A percentile compares a stretch with the other conserved stretches of the same genome.
Evolutionary conservation across 176 grass and related monocot genomes (phyloP).

Genomic region (Stipa capillata): DNA sequence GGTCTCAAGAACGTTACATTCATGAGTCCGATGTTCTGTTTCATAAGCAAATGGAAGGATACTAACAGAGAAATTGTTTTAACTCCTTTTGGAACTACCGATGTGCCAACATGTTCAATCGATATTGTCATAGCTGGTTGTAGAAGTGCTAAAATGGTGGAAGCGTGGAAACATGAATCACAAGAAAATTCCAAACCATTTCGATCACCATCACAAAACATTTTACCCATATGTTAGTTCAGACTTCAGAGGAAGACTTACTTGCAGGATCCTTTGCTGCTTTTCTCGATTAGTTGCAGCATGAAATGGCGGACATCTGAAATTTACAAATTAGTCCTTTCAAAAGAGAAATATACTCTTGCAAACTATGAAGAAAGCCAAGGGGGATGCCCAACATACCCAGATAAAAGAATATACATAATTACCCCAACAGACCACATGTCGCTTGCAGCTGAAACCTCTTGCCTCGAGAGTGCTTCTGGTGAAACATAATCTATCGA

Average conservation of each 20-base stretch:
- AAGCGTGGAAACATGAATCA: background rate
- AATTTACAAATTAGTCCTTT: background rate
- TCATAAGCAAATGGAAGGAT: background rate
- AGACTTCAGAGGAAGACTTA: conserved; percentile 26
- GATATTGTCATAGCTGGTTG: background rate
- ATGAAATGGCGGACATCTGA: conserved; percentile 65
- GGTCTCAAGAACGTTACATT: background rate
- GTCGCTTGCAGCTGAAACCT: conserved; percentile 58
- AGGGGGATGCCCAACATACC: conserved; percentile 32
- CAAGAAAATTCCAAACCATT: background rate
- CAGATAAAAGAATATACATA: conserved; percentile 60
- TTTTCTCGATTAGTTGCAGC: conserved; percentile 64
- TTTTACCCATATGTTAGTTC: background rate
- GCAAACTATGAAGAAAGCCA: background rate
- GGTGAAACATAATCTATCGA: conserved; percentile 74
- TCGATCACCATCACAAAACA: background rate
- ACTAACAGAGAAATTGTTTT: background rate
- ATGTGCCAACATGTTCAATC: background rate
- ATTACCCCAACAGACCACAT: conserved; percentile 88
- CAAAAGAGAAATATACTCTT: too few species aligned
- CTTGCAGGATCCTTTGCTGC: conserved; percentile 53
- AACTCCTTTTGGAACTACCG: background rate
- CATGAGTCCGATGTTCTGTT: background rate
- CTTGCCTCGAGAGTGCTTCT: conserved; percentile 45
- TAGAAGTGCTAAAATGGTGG: background rate